A percentile compares a stretch with the other conserved stretches of the same genome.
Evolutionary conservation across 192 early-diverging fungal genomes (phyloP).

Genomic region (Backusella circina): DNA sequence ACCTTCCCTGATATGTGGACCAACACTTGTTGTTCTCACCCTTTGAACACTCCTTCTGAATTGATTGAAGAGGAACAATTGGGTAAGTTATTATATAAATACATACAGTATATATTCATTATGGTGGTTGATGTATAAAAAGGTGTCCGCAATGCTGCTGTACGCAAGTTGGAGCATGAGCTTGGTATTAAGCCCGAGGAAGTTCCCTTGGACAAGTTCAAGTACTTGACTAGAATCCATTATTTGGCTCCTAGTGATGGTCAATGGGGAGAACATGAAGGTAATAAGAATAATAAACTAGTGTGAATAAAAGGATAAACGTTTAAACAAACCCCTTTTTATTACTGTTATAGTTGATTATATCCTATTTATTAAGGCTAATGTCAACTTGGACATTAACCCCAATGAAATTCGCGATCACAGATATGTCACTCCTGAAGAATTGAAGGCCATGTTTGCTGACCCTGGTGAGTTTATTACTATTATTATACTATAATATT

Average conservation of each 20-base stretch:
- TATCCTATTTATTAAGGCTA: constrained; percentile 82
- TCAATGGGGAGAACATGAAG: constrained; percentile 98
- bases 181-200: constrained; percentile 80
- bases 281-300: constrained; percentile 19
- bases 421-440: constrained; percentile 79
- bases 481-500: neutral
- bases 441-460: constrained; percentile 73
- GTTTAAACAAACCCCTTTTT: neutral
- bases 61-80: constrained; percentile 75
- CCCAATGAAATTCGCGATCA: constrained; percentile 88
- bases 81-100: constrained; percentile 32
- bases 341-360: constrained; percentile 81
- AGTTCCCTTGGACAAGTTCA: constrained; percentile 79
- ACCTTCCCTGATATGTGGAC: constrained; percentile 97
- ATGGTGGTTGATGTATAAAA: too few species aligned
- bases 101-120: too few species aligned
- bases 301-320: neutral
- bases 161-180: constrained; percentile 94
- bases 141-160: constrained; percentile 86
- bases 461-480: constrained; percentile 44
- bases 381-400: constrained; percentile 73
- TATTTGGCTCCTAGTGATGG: constrained; percentile 95
- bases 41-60: constrained; percentile 76
- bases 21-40: constrained; percentile 99
- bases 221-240: constrained; percentile 93